Evolutionary conservation across 352 stramenopile species (phyloP), one percentile per base, ranked within the genome.

Genomic region (Phytopythium ostracodes): DNA sequence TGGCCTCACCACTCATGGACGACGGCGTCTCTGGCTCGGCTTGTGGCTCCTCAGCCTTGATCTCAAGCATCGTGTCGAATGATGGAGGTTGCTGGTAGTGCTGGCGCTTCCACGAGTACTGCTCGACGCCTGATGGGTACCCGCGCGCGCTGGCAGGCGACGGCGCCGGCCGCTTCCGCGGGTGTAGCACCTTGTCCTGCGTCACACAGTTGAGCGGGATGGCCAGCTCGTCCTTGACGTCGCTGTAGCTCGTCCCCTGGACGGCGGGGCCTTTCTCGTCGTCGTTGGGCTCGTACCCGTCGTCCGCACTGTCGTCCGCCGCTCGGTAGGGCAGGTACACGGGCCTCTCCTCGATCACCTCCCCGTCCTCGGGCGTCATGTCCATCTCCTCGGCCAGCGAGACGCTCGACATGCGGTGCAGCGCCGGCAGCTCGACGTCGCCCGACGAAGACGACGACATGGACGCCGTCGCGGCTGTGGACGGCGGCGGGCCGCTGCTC

Each of bases 201-300:
- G 75, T 84, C 70, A 84, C 75, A 15, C 66, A 74, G 53, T 81
- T 81, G 29, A 84, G 68, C 10, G 72, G 70, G 47, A 75, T 72
- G 40, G 59, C 57, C 36, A 59, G 44, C 36, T 70, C 57, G 57
- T 64, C 62, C n/a, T 70, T 11, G 17, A 6, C 40, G 18, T 18
- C 17, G 36, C 36, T 17, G 36, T 17, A 42, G 36, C 15, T 17
- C 36, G 15, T 17, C 36, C 36, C 10, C 14, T 42, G 36, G 36
- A 2, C 36, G 10, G 36, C 36, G 36, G 36, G 5, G 36, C 10
- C 56, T 18, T 52, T 44, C 12, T 79, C 68, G 60, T 78, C 66
- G 53, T 69, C 61, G 10, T 76, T 68, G 8, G 61, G 60, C 42
- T 74, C 68, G 25, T 74, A 59, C 47, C 63, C 38, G 14, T 67